Evolutionary conservation across 2,329 filamentous ascomycete genomes (phyloP).

Genomic region (Drechslerella dactyloides): DNA sequence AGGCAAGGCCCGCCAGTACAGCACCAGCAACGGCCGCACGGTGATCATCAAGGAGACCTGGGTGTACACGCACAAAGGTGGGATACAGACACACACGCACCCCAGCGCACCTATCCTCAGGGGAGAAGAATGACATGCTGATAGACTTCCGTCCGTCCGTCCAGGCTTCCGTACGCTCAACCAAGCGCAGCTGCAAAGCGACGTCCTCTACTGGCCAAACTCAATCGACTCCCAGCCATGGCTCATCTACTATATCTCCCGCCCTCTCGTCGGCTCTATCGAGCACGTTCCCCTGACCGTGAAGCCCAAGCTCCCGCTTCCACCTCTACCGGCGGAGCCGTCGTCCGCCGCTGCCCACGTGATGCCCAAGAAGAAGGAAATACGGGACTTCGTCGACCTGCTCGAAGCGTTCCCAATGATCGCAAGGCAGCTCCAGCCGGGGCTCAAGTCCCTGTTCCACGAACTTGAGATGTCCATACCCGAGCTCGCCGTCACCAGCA

Average conservation of each 20-base stretch:
- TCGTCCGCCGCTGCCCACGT: conserved; percentile 52
- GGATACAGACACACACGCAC: too few relatives aligned
- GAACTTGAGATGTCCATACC: conserved; percentile 72
- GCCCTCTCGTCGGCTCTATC: conserved; percentile 81
- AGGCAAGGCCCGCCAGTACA: conserved; percentile 92
- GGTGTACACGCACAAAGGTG: conserved; percentile 96
- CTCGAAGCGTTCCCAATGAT: conserved; percentile 94
- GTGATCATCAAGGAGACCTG: conserved; percentile 92
- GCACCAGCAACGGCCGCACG: conserved; percentile 88
- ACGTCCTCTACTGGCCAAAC: conserved; percentile 86
- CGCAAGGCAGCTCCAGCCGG: conserved; percentile 91
- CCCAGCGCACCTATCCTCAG: not conserved
- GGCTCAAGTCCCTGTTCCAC: conserved; percentile 84
- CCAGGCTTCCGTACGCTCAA: conserved; percentile 90
- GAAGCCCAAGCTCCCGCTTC: conserved; percentile 45
- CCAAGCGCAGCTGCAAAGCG: conserved; percentile 83
- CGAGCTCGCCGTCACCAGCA: conserved; percentile 57
- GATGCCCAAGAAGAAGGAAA: conserved; percentile 78
- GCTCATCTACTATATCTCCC: conserved; percentile 95
- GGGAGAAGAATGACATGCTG: conserved; percentile 2
- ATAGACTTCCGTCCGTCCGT: not conserved
- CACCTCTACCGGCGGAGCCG: conserved; percentile 53
- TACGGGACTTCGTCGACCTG: conserved; percentile 87
- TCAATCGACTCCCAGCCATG: conserved; percentile 89
- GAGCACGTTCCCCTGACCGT: conserved; percentile 62